phyloP scores from a whole-genome alignment of 2,329 filamentous ascomycete genomes.

The Xylaria sp. region DNA sequence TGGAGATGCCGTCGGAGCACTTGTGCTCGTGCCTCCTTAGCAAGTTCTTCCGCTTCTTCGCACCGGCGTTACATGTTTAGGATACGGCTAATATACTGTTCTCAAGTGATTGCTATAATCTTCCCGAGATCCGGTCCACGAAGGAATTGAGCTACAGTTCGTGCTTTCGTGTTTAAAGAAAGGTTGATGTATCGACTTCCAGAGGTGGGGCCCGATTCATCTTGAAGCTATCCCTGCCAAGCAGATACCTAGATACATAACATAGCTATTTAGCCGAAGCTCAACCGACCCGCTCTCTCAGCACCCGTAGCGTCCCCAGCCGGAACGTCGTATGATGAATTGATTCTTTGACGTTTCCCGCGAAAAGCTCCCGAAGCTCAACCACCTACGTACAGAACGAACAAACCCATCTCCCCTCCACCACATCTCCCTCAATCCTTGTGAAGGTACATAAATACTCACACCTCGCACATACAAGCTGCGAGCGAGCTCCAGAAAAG shows the following conservation, averaged over 20 bases:
- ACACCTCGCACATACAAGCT: background rate
- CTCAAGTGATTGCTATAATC: too few species aligned
- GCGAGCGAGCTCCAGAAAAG: constrained; percentile 29
- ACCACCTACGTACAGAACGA: constrained; percentile 6
- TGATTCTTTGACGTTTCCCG: constrained; percentile 21
- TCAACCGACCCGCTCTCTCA: constrained; percentile 32
- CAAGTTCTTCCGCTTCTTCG: too few species aligned
- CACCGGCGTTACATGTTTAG: too few species aligned
- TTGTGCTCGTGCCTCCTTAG: too few species aligned
- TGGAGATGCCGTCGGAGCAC: too few species aligned
- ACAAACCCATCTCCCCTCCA: constrained; percentile 31
- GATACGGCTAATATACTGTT: too few species aligned
- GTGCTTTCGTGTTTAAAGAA: too few species aligned
- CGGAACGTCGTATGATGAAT: constrained; percentile 38
- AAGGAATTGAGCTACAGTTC: too few species aligned
- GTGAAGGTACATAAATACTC: constrained; percentile 43
- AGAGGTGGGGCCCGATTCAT: background rate
- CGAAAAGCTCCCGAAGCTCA: constrained; percentile 30
- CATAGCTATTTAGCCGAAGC: constrained; percentile 29
- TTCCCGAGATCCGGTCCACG: too few species aligned
- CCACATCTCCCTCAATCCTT: constrained; percentile 15
- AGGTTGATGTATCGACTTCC: too few species aligned
- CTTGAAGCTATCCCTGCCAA: background rate
- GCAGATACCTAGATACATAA: background rate
- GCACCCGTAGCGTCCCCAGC: background rate